phyloP scores from a whole-genome alignment of 2,329 filamentous ascomycete species.

The Pseudogymnoascus sp. region DNA sequence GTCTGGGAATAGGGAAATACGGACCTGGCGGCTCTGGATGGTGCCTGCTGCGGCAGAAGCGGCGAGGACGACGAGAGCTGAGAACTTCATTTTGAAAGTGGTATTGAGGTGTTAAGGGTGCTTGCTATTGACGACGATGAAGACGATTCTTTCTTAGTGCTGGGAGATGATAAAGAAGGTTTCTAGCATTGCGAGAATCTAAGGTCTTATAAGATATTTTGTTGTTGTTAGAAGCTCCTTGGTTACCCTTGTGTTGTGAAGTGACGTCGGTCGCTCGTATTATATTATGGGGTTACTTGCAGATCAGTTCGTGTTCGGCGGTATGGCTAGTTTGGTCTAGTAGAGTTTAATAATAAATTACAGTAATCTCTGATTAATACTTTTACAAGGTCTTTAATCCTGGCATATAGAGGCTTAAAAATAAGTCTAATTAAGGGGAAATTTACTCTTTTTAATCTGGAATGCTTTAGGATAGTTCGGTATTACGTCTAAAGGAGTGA shows the following conservation, averaged over 20 bases:
- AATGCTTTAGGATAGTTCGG: no score
- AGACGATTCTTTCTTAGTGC: not conserved
- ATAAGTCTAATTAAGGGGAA: no score
- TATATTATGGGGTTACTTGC: not conserved
- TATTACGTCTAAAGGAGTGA: no score
- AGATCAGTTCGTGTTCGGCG: not conserved
- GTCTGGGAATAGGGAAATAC: not conserved
- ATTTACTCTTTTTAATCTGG: no score
- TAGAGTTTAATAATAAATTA: no score
- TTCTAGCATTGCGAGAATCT: not conserved
- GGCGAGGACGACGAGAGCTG: conserved; percentile 17
- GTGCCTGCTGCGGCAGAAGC: conserved; percentile 15
- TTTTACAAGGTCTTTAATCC: no score
- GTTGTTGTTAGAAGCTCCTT: not conserved
- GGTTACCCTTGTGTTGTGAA: not conserved
- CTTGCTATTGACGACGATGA: not conserved
- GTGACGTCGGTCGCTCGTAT: not conserved
- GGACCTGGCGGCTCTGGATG: not conserved
- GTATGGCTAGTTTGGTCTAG: not conserved
- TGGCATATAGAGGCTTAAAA: no score
- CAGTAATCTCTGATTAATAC: no score
- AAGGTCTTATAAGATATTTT: not conserved
- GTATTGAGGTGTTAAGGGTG: not conserved
- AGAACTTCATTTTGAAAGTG: conserved; percentile 20
- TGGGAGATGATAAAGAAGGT: not conserved